phyloP scores from a whole-genome alignment of 805 yeast species.

The Spathaspora passalidarum region DNA sequence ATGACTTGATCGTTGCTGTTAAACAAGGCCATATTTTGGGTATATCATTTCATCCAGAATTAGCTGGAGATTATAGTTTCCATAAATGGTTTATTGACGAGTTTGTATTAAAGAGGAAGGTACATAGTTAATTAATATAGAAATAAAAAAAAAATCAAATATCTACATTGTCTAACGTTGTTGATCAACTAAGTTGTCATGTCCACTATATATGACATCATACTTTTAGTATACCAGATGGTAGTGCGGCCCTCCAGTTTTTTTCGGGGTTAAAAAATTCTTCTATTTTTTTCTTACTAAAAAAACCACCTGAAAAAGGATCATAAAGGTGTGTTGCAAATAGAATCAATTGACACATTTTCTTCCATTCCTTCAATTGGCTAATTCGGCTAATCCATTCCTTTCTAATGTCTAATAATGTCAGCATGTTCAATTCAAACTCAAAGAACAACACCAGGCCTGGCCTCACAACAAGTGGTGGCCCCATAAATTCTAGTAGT shows the following conservation, averaged over 20 bases:
- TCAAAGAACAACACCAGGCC: neutral
- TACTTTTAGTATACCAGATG: no score
- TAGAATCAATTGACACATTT: neutral
- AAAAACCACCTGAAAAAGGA: no score
- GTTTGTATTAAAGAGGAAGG: conserved; percentile 38
- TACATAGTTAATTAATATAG: neutral
- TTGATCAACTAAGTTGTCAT: no score
- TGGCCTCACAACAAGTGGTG: no score
- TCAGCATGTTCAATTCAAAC: neutral
- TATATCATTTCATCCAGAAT: conserved; percentile 80
- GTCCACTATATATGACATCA: no score
- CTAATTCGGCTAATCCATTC: neutral
- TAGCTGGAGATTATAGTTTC: conserved; percentile 54
- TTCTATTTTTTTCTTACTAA: no score
- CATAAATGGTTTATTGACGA: conserved; percentile 70
- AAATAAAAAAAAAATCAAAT: no score
- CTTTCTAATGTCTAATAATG: neutral
- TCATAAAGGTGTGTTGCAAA: neutral
- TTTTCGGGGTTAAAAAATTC: no score
- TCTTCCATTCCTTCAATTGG: neutral
- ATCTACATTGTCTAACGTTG: no score
- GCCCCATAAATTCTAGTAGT: neutral
- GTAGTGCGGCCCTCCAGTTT: no score
- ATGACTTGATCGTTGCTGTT: conserved; percentile 63
- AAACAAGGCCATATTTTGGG: conserved; percentile 65